These are phyloP conservation scores for Fusarium vanettenii DNA, from an alignment of 2,329 filamentous ascomycete species.

Conservation along the genomic window DNA sequence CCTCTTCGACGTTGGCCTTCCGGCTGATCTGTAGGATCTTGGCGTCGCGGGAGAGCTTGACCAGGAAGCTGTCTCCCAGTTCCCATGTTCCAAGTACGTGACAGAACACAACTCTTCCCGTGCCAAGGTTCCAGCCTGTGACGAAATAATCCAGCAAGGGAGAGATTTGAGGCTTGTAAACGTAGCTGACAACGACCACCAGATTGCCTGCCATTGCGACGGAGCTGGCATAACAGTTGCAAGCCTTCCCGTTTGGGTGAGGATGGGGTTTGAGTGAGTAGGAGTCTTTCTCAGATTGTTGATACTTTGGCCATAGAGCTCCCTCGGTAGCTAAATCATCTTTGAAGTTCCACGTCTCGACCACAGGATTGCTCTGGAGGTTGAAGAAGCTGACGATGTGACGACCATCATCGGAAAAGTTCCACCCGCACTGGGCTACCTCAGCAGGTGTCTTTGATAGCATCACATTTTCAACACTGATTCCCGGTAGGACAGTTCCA, in stretches of 20 bases:
- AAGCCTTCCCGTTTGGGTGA: neutral
- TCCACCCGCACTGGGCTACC: neutral
- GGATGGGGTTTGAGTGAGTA: neutral
- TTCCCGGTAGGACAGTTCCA: neutral
- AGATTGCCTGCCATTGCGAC: neutral
- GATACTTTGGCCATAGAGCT: neutral
- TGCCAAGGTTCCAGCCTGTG: neutral
- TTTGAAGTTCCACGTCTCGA: neutral
- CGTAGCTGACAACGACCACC: neutral
- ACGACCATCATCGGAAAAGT: neutral
- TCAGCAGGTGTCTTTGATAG: neutral
- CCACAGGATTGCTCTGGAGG: neutral
- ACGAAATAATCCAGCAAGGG: neutral
- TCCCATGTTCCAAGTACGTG: neutral
- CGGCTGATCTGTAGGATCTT: neutral
- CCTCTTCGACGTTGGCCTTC: neutral
- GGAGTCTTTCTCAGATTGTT: neutral
- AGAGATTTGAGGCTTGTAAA: neutral
- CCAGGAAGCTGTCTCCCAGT: rapidly evolving
- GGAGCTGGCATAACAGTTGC: neutral
- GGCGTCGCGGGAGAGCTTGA: neutral
- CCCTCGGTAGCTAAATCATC: neutral
- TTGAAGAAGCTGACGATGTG: neutral
- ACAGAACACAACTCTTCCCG: neutral
- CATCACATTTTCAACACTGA: neutral